These are phyloP conservation scores for Saussurea involucrata DNA, from an alignment of 129 eudicot genomes.

Conservation along the genomic window DNA sequence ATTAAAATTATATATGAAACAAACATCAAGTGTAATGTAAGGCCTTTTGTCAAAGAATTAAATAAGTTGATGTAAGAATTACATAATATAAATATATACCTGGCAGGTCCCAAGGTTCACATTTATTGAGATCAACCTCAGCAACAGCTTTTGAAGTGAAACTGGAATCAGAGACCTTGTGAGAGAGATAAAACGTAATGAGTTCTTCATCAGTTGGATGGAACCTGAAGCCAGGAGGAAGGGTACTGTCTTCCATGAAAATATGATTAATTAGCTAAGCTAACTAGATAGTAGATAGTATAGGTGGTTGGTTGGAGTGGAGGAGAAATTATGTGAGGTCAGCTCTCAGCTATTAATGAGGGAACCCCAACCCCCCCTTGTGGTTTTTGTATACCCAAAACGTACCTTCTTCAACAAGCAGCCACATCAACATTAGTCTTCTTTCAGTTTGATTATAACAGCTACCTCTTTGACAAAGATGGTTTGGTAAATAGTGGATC, in stretches of 20 bases:
- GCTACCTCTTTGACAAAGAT: slow-evolving; percentile 42
- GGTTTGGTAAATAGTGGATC: slow-evolving; percentile 35
- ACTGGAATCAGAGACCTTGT: slow-evolving; percentile 67
- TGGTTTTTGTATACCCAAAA: slow-evolving; percentile 34
- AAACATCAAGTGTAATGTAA: not conserved
- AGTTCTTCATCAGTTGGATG: slow-evolving; percentile 98
- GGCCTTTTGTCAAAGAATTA: not conserved
- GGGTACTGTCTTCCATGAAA: slow-evolving; percentile 62
- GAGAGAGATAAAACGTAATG: slow-evolving; percentile 63
- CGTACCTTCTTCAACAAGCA: slow-evolving; percentile 67
- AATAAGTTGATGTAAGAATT: not conserved
- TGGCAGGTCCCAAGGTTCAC: slow-evolving; percentile 97
- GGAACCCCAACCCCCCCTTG: not conserved
- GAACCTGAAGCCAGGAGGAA: slow-evolving; percentile 95
- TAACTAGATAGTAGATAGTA: too few species aligned
- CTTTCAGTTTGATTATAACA: slow-evolving; percentile 35
- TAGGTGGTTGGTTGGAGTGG: slow-evolving; percentile 8
- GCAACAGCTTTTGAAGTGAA: slow-evolving; percentile 72
- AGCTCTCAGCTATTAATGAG: slow-evolving; percentile 28
- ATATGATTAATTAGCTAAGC: too few species aligned
- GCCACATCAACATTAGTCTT: slow-evolving; percentile 36
- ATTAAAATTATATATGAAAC: not conserved
- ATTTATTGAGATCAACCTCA: slow-evolving; percentile 92
- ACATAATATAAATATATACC: slow-evolving; percentile 53
- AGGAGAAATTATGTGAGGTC: slow-evolving; percentile 8